These are phyloP conservation scores for Talaromyces albobiverticillius DNA, from an alignment of 2,329 filamentous ascomycete genomes.

Conservation along the genomic window DNA sequence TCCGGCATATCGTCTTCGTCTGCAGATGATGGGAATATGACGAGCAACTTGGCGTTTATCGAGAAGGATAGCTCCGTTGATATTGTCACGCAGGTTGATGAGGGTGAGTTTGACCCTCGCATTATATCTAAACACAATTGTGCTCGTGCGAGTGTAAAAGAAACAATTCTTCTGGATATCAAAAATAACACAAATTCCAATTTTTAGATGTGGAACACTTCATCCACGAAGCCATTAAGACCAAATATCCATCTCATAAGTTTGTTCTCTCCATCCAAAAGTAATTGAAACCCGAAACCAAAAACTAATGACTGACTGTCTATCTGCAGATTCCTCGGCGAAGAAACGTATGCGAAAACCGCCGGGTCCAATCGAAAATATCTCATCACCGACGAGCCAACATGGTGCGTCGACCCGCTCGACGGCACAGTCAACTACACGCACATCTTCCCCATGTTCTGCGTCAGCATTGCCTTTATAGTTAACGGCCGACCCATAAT, in stretches of 20 bases:
- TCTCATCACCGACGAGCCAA: conserved; percentile 54
- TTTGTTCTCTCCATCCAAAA: conserved; percentile 37
- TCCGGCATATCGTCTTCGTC: neutral
- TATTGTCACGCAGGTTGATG: conserved; percentile 73
- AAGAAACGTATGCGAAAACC: conserved; percentile 71
- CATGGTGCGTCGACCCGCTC: conserved; percentile 74
- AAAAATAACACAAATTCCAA: neutral
- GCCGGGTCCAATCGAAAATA: conserved; percentile 59
- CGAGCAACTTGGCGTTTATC: conserved; percentile 39
- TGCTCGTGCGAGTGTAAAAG: neutral
- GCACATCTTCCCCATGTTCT: conserved; percentile 78
- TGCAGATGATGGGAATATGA: conserved; percentile 16
- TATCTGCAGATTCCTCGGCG: conserved; percentile 60
- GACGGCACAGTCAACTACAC: conserved; percentile 81
- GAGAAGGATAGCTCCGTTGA: conserved; percentile 77
- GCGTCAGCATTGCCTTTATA: conserved; percentile 71
- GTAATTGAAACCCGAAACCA: no score
- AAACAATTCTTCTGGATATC: no score
- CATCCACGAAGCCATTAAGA: conserved; percentile 58
- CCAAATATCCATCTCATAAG: conserved; percentile 65
- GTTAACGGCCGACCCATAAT: conserved; percentile 60
- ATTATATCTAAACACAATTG: no score
- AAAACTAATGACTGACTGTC: no score
- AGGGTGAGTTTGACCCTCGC: conserved; percentile 54
- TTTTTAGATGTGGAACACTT: conserved; percentile 66